Percentiles rank a stretch among this genome's conserved stretches.
Conservation (phyloP, 768 basidiomycete species). For the Pisolithus tinctorius region DNA sequence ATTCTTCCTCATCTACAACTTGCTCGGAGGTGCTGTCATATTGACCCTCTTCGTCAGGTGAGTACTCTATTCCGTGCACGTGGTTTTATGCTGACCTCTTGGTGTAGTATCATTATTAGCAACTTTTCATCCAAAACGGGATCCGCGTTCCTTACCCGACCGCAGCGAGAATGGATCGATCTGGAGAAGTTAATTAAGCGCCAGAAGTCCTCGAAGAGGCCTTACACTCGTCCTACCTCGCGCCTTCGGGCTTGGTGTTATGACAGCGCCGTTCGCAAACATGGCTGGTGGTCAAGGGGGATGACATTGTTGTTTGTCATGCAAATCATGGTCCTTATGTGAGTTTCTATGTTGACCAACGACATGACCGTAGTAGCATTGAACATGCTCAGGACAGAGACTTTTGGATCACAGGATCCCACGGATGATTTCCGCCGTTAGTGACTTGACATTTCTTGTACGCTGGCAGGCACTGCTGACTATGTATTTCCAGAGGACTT, state of each 20-base stretch:
- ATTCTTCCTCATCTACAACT: constrained; percentile 88
- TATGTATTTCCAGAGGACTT: constrained; percentile 51
- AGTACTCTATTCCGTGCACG: constrained; percentile 11
- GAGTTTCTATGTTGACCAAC: constrained; percentile 22
- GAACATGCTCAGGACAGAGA: constrained; percentile 59
- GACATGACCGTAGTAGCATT: constrained; percentile 1
- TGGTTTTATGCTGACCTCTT: constrained; percentile 8
- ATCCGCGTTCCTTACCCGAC: constrained; percentile 73
- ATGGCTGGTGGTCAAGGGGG: constrained; percentile 84
- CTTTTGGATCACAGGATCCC: constrained; percentile 47
- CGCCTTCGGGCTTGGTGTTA: constrained; percentile 78
- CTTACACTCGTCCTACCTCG: constrained; percentile 50
- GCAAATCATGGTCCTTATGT: constrained; percentile 84
- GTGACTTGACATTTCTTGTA: constrained; percentile 14
- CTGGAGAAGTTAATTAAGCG: constrained; percentile 82
- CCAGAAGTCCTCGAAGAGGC: constrained; percentile 81
- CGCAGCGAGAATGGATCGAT: constrained; percentile 94
- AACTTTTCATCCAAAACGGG: constrained; percentile 88
- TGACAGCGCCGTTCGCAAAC: constrained; percentile 83
- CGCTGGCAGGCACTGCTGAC: constrained; percentile 4
- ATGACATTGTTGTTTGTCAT: constrained; percentile 76
- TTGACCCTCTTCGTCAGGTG: constrained; percentile 89
- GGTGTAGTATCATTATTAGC: constrained; percentile 83
- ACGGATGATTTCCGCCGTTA: constrained; percentile 56
- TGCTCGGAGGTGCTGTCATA: constrained; percentile 86